Evolutionary conservation across 1,139 yeast genomes (phyloP), one percentile per base, ranked within the genome.

Genomic region (Meyerozyma smithsonii): DNA sequence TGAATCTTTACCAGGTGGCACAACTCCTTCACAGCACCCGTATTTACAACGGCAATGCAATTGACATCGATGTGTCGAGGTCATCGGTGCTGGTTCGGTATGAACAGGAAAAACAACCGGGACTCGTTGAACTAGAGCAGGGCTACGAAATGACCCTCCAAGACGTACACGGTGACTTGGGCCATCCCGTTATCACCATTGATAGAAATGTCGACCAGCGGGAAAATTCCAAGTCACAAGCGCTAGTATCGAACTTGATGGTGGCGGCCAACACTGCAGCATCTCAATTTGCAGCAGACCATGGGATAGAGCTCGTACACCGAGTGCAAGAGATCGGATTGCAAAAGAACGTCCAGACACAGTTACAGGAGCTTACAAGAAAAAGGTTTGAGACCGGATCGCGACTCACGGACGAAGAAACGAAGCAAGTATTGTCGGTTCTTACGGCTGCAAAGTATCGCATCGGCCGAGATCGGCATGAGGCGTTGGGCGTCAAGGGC

Each of bases 211-310:
- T 40, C 4, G 46, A 48, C 26, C 63, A 59, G 39, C 48, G 47
- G 40, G 26, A 33, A 10, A 48, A 47, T 25, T 61, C 66, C 10
- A 57, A 61, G 37, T 79, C 89, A 0, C 77, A 73, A 35, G 50
- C 64, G 3, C 61, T 90, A 23, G 97, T 90, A 3, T 75, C 92
- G 0, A 95, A 89, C 55, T 61, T 84, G 41, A 90, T 90, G 97
- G 74, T 90, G 24, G 63, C 77, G 36, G 87, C 94, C 2, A 89
- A 89, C 56, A 66, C 73, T 23, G 61, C 81, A 2, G 73, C 81
- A 1, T 90, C 90, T 0, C 47, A 56, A 2, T 77, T 67, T 50
- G 77, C 84, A 11, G 33, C 47, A 6, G 50, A 61, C 14, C 59
- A 74, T 26, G 51, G 63, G 0, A 72, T 85, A 8, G 81, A 88